Base-by-base conservation (phyloP, 1,139 yeast species). In the Candida dubliniensis region DNA sequence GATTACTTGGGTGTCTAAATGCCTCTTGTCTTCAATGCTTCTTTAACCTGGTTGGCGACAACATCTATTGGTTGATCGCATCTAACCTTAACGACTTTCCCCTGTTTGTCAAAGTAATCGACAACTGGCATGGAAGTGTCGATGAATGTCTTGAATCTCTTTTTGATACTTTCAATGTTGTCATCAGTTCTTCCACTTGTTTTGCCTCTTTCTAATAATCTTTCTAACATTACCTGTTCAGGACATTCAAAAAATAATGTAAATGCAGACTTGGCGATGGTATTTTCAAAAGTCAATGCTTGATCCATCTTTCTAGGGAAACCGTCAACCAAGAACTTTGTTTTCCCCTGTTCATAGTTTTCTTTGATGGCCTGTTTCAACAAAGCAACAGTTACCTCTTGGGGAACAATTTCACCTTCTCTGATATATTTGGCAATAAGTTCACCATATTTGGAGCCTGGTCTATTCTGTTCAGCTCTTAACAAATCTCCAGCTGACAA, bases 231-330 rank as follows among this genome's bases (percentile, higher is more conserved):
- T 45, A 88, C 87, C 41, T 71, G 66, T 67, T 93, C 98, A 4
- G 97, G 96, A 65, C 99, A 93, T 56, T 91, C 96, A 61, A 93
- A 93, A 73, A 88, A 93, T 48, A 93, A 74, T 1, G 95, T 87
- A 67, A 90, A 82, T 37, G 87, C 75, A 42, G 93, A 81, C 44
- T 76, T 80, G 39, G 88, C 91, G 40, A 93, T 82, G 50, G 82
- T 76, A 44, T 86, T 80, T 68, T 93, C 99, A 63, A 93, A 93
- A 30, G 93, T 87, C 40, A 87, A 51, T 0, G 98, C 98, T 70
- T 93, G 99, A 68, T 93, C 99, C 97, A 93, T 91, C 64, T 91
- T 89, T 63, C 99, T 79, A 34, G 99, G 99, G 79, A 93, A 93
- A 1, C 99, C 99, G 64, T 93, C 99, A 45, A 93, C 81, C 58